Evolutionary conservation across 2,329 filamentous ascomycete genomes (phyloP).

Genomic region (Monosporascus sp.): DNA sequence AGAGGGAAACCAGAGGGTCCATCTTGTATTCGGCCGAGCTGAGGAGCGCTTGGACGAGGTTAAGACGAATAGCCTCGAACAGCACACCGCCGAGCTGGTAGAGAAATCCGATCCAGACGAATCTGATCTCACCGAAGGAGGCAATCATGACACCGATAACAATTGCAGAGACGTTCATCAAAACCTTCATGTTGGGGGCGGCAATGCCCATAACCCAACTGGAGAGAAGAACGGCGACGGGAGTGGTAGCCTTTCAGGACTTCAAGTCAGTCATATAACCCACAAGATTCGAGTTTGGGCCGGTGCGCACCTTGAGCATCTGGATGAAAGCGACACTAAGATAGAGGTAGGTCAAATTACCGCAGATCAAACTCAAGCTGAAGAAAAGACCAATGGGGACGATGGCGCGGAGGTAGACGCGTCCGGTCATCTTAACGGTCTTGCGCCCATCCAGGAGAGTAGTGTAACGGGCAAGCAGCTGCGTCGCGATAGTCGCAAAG

Average conservation of each 20-base stretch:
- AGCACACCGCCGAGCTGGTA: slow-evolving; percentile 74
- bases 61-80: slow-evolving; percentile 77
- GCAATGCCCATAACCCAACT: slow-evolving; percentile 85
- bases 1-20: slow-evolving; percentile 82
- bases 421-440: slow-evolving; percentile 94
- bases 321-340: slow-evolving; percentile 96
- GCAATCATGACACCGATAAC: slow-evolving; percentile 93
- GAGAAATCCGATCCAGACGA: slow-evolving; percentile 73
- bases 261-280: slow-evolving; percentile 5
- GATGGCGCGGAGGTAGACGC: slow-evolving; percentile 87
- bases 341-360: slow-evolving; percentile 93
- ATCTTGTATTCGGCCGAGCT: slow-evolving; percentile 86
- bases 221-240: slow-evolving; percentile 84
- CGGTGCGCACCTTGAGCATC: slow-evolving; percentile 78
- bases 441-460: slow-evolving; percentile 88
- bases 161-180: slow-evolving; percentile 91
- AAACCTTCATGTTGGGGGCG: slow-evolving; percentile 76
- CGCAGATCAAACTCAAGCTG: slow-evolving; percentile 92
- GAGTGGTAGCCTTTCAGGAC: slow-evolving; percentile 71
- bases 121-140: slow-evolving; percentile 92
- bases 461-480: slow-evolving; percentile 86
- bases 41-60: slow-evolving; percentile 78
- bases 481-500: slow-evolving; percentile 92
- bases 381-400: slow-evolving; percentile 95
- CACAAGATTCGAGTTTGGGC: background rate